A percentile compares a stretch with the other conserved stretches of the same genome.
Conservation (phyloP, 352 stramenopile genomes). For the Pythium monospermum region DNA sequence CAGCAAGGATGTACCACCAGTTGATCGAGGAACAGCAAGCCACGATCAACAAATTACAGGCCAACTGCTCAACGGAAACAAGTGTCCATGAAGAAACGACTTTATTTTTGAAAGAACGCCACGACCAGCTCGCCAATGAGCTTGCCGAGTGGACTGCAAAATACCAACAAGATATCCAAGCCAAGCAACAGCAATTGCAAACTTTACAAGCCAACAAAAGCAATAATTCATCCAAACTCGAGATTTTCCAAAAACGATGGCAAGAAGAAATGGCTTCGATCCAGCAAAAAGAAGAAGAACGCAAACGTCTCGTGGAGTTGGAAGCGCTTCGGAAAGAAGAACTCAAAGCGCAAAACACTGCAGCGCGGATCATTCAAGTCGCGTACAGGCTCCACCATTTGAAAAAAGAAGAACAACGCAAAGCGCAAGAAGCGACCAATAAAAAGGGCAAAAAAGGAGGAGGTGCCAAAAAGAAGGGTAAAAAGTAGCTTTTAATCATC, state of each 20-base stretch:
- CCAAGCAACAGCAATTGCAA: conserved; percentile 59
- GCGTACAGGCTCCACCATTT: conserved; percentile 42
- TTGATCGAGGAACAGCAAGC: conserved; percentile 73
- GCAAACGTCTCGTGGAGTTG: conserved; percentile 58
- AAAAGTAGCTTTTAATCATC: too few relatives aligned
- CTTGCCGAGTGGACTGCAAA: conserved; percentile 70
- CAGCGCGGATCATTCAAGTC: conserved; percentile 63
- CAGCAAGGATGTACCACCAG: conserved; percentile 70
- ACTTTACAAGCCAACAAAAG: conserved; percentile 52
- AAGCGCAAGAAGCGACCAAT: conserved; percentile 48
- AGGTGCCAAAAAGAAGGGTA: conserved; percentile 24
- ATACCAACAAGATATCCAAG: conserved; percentile 77
- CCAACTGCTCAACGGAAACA: conserved; percentile 53
- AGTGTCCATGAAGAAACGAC: conserved; percentile 76
- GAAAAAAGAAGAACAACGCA: conserved; percentile 57
- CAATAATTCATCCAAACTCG: conserved; percentile 53
- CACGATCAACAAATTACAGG: conserved; percentile 60
- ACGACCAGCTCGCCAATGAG: conserved; percentile 60
- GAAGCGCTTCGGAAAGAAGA: conserved; percentile 62
- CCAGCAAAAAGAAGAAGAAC: conserved; percentile 69
- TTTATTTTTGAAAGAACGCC: conserved; percentile 73
- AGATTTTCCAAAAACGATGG: conserved; percentile 64
- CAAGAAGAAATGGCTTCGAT: conserved; percentile 65
- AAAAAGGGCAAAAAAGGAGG: conserved; percentile 60
- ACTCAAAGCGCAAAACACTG: conserved; percentile 61